Evolutionary conservation across 768 basidiomycete genomes (phyloP).

Genomic region (Wakefieldia striispora): DNA sequence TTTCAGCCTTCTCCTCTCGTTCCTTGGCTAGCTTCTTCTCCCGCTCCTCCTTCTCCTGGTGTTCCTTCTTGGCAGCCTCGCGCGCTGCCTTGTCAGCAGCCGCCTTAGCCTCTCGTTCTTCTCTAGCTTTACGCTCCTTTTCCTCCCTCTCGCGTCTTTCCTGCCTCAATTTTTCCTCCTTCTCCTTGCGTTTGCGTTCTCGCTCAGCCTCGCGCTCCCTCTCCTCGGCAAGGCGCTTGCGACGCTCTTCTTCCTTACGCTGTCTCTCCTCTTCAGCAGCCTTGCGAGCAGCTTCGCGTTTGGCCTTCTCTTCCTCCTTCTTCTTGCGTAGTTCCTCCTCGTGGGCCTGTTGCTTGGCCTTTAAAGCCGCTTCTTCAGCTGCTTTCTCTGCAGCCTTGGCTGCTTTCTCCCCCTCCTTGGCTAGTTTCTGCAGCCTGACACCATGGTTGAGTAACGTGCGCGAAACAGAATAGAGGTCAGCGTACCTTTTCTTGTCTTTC

Average conservation of each 20-base stretch:
- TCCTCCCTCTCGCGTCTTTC: slow-evolving; percentile 58
- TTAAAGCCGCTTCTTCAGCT: slow-evolving; percentile 77
- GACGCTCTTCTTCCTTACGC: slow-evolving; percentile 80
- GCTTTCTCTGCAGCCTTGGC: slow-evolving; percentile 81
- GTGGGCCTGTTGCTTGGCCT: slow-evolving; percentile 70
- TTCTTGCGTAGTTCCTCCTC: slow-evolving; percentile 82
- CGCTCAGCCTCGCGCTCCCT: slow-evolving; percentile 77
- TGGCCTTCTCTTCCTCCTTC: slow-evolving; percentile 82
- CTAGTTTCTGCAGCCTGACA: slow-evolving; percentile 81
- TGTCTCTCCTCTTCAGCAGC: slow-evolving; percentile 80
- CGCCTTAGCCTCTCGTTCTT: slow-evolving; percentile 61
- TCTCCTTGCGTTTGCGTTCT: slow-evolving; percentile 71
- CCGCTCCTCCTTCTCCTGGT: slow-evolving; percentile 63
- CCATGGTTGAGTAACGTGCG: slow-evolving; percentile 1
- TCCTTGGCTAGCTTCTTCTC: slow-evolving; percentile 64
- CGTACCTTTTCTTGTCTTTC: slow-evolving; percentile 96
- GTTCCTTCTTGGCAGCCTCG: slow-evolving; percentile 39
- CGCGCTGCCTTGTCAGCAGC: slow-evolving; percentile 48
- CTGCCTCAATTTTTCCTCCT: slow-evolving; percentile 57
- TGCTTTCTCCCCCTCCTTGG: slow-evolving; percentile 90
- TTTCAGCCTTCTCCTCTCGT: slow-evolving; percentile 55
- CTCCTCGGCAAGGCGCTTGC: slow-evolving; percentile 75
- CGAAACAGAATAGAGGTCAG: slow-evolving; percentile 18
- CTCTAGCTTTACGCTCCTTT: slow-evolving; percentile 58
- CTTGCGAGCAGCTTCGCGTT: slow-evolving; percentile 73